Evolutionary conservation across 441 rosid genomes (phyloP), one percentile per base, ranked within the genome.

Genomic region (Eutrema salsugineum): DNA sequence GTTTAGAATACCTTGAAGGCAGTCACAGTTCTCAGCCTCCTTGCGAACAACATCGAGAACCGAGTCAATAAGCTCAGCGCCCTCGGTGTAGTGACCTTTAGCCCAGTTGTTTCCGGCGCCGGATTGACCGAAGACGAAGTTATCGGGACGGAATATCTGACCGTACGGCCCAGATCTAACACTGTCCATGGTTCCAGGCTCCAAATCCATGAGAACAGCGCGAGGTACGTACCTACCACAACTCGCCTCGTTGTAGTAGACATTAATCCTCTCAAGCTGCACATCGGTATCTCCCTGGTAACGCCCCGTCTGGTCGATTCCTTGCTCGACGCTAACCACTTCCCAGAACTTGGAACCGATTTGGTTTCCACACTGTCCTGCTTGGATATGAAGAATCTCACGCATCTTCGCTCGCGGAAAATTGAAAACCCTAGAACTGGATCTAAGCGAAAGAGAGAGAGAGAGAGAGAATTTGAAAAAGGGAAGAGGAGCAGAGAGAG

Each of bases 11-110:
- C 88, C 87, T 79, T 85, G 87, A 10, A 85, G 73, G 71, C 87
- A 84, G 72, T 78, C 84, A 44, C 83, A 82, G 46, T 81, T 82
- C 71, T 81, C 82, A 3, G 85, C 83, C 22, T 82, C 80, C 43
- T 87, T 90, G 27, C 96, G 76, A 1, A 90, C 96, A n/a, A 90
- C 91, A 48, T 90, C 93, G 2, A 90, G 90, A 7, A 90, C 96
- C 0, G 96, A 88, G 63, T 90, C 96, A 12, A 82, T 82, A 5
- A 82, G 79, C 75, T 82, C 85, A 44, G 85, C 83, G 11, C 85
- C 85, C 43, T 88, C 87, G 0, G 90, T 88, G 56, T 86, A 86
- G 70, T 87, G 92, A 8, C 89, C 89, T 74, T 87, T 83, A 1
- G 89, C 89, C 88, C 91, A 87, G 78, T 87, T 87, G 63, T 87